Percentiles rank a stretch among this genome's conserved stretches.
Evolutionary conservation across 1,284 basidiomycete species (phyloP).

Genomic region (Cystobasidium slooffiae): DNA sequence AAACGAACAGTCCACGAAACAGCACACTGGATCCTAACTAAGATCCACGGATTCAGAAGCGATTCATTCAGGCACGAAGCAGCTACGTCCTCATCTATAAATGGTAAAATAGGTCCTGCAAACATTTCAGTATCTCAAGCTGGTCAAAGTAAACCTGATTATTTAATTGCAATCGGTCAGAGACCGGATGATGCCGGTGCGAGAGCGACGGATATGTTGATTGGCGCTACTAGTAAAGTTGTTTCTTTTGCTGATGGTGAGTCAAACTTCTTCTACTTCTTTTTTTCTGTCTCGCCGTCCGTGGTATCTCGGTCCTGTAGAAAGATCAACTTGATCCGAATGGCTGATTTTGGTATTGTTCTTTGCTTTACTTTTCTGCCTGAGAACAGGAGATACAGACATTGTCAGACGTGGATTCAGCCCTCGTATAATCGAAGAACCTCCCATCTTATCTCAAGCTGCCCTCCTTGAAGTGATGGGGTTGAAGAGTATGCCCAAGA

Average conservation of each 20-base stretch:
- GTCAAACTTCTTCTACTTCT: not conserved
- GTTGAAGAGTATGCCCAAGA: slow-evolving; percentile 4
- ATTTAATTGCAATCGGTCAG: slow-evolving; percentile 31
- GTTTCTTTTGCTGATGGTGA: slow-evolving; percentile 42
- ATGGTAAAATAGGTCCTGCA: slow-evolving; percentile 6
- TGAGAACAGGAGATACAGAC: slow-evolving; percentile 38
- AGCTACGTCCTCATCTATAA: not conserved
- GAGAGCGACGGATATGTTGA: slow-evolving; percentile 35
- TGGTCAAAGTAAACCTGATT: slow-evolving; percentile 28
- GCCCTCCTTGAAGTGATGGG: slow-evolving; percentile 12
- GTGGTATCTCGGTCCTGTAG: no score
- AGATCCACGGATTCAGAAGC: slow-evolving; percentile 28
- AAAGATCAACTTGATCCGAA: no score
- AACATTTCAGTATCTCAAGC: slow-evolving; percentile 22
- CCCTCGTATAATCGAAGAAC: slow-evolving; percentile 25
- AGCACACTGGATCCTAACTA: slow-evolving; percentile 41
- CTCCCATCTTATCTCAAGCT: slow-evolving; percentile 18
- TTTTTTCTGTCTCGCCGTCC: not conserved
- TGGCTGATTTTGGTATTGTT: not conserved
- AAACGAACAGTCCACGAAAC: slow-evolving; percentile 28
- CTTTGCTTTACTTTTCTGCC: not conserved
- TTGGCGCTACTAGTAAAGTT: slow-evolving; percentile 25
- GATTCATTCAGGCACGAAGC: slow-evolving; percentile 5
- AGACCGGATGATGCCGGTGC: slow-evolving; percentile 40
- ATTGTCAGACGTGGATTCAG: slow-evolving; percentile 32